phyloP scores from a whole-genome alignment of 495 filamentous ascomycete species.

The Lophiostoma macrostomum region DNA sequence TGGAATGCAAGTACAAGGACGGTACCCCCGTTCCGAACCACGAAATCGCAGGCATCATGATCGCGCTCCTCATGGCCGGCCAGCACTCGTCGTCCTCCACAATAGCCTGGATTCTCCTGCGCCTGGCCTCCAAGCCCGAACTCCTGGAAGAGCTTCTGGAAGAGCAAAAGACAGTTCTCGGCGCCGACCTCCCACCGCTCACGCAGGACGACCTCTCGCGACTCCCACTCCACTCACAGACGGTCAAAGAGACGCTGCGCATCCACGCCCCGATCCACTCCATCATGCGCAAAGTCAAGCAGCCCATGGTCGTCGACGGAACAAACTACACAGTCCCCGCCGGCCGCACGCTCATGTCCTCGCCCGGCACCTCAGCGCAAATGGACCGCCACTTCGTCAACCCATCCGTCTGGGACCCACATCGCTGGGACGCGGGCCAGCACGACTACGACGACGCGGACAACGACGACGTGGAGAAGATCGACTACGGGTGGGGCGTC shows the following conservation, averaged over 20 bases:
- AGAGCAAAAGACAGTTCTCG: slow-evolving; percentile 54
- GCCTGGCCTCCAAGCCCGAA: slow-evolving; percentile 54
- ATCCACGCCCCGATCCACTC: slow-evolving; percentile 64
- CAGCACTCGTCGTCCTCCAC: slow-evolving; percentile 63
- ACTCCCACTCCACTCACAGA: slow-evolving; percentile 55
- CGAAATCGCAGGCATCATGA: slow-evolving; percentile 68
- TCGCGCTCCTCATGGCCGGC: slow-evolving; percentile 63
- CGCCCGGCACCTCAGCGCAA: slow-evolving; percentile 72
- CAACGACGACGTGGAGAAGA: slow-evolving; percentile 67
- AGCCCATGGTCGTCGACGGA: slow-evolving; percentile 63
- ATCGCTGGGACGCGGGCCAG: slow-evolving; percentile 65
- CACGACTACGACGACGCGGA: slow-evolving; percentile 45
- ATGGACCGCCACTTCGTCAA: slow-evolving; percentile 75
- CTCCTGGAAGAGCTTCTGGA: slow-evolving; percentile 57
- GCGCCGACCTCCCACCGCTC: slow-evolving; percentile 50
- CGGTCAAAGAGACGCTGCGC: slow-evolving; percentile 61
- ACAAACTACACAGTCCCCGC: slow-evolving; percentile 77
- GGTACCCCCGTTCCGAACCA: slow-evolving; percentile 58
- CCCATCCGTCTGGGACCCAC: slow-evolving; percentile 77
- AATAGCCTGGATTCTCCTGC: slow-evolving; percentile 59
- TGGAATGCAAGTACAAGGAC: slow-evolving; percentile 62
- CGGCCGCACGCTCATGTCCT: slow-evolving; percentile 71
- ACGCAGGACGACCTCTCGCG: slow-evolving; percentile 54
- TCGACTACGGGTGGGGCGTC: slow-evolving; percentile 93
- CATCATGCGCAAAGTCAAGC: slow-evolving; percentile 61